Evolutionary conservation across 331 rosid species (phyloP).

Genomic region (Dryas integrifolia): DNA sequence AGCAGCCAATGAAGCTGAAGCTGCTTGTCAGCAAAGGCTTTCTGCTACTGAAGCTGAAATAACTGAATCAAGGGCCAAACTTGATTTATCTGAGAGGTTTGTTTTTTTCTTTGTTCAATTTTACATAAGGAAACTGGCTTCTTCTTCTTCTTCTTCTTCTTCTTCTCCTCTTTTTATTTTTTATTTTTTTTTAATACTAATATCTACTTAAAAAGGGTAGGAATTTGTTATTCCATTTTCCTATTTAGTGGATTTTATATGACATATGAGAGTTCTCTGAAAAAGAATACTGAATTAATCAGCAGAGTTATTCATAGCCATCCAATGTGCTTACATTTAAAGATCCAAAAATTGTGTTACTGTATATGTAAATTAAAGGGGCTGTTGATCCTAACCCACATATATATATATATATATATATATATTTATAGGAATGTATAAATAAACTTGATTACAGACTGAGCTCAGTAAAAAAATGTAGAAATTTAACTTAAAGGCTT

Average conservation of each 20-base stretch:
- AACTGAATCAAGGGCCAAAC: conserved; percentile 61
- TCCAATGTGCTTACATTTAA: not conserved
- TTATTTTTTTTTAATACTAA: too few species aligned
- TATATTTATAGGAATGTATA: not conserved
- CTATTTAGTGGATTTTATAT: not conserved
- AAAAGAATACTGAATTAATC: not conserved
- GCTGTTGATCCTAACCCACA: not conserved
- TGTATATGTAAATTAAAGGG: not conserved
- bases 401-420: too few species aligned
- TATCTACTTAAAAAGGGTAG: not conserved
- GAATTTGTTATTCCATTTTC: not conserved
- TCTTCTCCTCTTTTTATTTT: too few species aligned
- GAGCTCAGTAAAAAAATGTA: not conserved
- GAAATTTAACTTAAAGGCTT: not conserved
- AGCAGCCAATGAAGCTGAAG: conserved; percentile 97
- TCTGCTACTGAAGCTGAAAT: conserved; percentile 77
- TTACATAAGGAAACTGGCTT: too few species aligned
- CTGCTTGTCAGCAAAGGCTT: conserved; percentile 92
- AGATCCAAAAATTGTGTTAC: not conserved
- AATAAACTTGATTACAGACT: not conserved
- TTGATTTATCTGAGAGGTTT: conserved; percentile 82
- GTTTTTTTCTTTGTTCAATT: conserved; percentile 4
- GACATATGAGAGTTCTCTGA: not conserved
- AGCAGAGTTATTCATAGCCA: not conserved
- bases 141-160: too few species aligned